Percentiles rank a stretch among this genome's conserved stretches.
Evolutionary conservation across 2,329 filamentous ascomycete species (phyloP).

Genomic region (Aspergillus ustus): DNA sequence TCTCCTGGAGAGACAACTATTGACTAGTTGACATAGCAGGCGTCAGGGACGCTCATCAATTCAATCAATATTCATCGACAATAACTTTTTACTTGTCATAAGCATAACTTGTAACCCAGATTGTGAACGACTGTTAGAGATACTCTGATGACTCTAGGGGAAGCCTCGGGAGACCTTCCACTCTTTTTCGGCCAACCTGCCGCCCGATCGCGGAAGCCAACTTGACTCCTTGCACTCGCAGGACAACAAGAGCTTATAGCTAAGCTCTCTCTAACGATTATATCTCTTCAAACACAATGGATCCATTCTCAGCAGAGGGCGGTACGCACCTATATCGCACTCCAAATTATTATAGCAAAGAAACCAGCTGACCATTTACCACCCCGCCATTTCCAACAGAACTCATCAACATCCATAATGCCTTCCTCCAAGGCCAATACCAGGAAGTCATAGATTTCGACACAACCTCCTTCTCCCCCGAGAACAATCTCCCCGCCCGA

Average conservation of each 20-base stretch:
- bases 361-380: conserved; percentile 24
- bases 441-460: conserved; percentile 85
- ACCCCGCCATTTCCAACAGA: conserved; percentile 47
- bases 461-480: conserved; percentile 74
- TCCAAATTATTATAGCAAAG: not conserved
- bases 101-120: not conserved
- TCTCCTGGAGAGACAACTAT: conserved; percentile 16
- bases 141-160: not conserved
- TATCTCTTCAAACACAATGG: conserved; percentile 50
- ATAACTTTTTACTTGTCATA: not conserved
- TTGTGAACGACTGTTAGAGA: not conserved
- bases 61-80: not conserved
- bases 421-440: conserved; percentile 80
- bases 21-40: conserved; percentile 11
- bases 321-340: conserved; percentile 44
- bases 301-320: conserved; percentile 68
- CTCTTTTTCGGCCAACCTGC: conserved; percentile 22
- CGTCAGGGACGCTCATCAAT: conserved; percentile 21
- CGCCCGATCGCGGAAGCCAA: conserved; percentile 25
- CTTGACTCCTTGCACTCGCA: conserved; percentile 27
- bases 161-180: conserved; percentile 20
- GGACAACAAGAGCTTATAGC: conserved; percentile 9
- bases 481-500: conserved; percentile 76
- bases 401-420: conserved; percentile 69
- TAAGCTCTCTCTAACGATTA: conserved; percentile 10